These are phyloP conservation scores for Suaeda aralocaspica DNA, from an alignment of 148 eudicot genomes.

Conservation along the genomic window DNA sequence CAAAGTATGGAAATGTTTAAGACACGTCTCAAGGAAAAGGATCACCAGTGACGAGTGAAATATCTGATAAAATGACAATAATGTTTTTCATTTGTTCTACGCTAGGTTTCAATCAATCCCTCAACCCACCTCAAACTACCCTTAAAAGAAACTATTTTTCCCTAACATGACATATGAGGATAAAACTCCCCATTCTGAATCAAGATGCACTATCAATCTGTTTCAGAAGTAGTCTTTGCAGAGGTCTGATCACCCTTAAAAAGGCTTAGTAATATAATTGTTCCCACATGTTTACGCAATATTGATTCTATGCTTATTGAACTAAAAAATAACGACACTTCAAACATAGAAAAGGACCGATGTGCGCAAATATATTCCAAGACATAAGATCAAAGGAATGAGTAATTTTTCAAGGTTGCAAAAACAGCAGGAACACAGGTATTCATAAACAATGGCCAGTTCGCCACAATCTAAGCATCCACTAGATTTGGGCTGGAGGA, in stretches of 20 bases:
- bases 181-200: not conserved
- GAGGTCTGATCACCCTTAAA: not conserved
- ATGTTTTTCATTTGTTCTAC: not conserved
- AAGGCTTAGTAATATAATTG: not conserved
- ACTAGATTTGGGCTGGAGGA: not conserved
- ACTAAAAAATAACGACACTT: too few species aligned
- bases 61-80: not conserved
- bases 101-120: too few species aligned
- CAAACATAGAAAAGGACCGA: not conserved
- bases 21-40: constrained; percentile 11
- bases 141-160: not conserved
- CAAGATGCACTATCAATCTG: not conserved
- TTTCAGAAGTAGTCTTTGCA: too few species aligned
- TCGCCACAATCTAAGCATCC: too few species aligned
- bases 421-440: not conserved
- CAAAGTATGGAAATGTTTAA: constrained; percentile 14
- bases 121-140: not conserved
- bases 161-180: not conserved
- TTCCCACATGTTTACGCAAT: not conserved
- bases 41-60: not conserved
- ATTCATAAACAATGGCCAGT: too few species aligned
- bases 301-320: too few species aligned
- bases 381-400: not conserved
- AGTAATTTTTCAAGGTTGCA: not conserved
- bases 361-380: not conserved